Percentiles rank a stretch among this genome's conserved stretches.
These are phyloP conservation scores for Diaporthe capsici DNA, from an alignment of 2,329 filamentous ascomycete species.

Conservation along the genomic window DNA sequence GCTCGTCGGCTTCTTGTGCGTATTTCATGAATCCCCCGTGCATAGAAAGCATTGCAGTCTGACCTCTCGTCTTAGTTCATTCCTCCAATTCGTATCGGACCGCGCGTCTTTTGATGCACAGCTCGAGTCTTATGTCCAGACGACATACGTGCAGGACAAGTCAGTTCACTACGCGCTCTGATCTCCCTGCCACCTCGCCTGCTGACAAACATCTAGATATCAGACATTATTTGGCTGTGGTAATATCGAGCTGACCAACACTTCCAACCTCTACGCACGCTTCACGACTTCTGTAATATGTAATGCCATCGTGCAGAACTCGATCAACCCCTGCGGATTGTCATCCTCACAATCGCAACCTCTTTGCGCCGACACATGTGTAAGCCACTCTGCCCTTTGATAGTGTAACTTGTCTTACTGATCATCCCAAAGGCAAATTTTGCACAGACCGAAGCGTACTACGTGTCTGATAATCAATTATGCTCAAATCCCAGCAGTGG, in stretches of 20 bases:
- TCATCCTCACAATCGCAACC: constrained; percentile 76
- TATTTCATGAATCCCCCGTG: constrained; percentile 34
- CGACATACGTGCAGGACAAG: constrained; percentile 83
- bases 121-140: constrained; percentile 79
- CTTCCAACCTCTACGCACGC: constrained; percentile 87
- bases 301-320: constrained; percentile 94
- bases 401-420: constrained; percentile 45
- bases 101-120: constrained; percentile 82
- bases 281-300: constrained; percentile 94
- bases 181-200: constrained; percentile 36
- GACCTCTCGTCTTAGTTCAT: constrained; percentile 75
- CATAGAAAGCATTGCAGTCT: constrained; percentile 4
- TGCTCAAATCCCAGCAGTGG: constrained; percentile 77
- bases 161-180: constrained; percentile 60
- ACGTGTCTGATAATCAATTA: constrained; percentile 80
- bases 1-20: constrained; percentile 71
- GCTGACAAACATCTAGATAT: constrained; percentile 72
- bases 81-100: constrained; percentile 85
- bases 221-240: constrained; percentile 84
- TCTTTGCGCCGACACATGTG: constrained; percentile 91
- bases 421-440: constrained; percentile 75
- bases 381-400: constrained; percentile 57
- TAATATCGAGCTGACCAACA: constrained; percentile 81
- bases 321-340: constrained; percentile 77
- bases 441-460: constrained; percentile 89